A percentile compares a stretch with the other conserved stretches of the same genome.
phyloP scores from a whole-genome alignment of 73 alveolate genomes.

The Stentor roeselii region DNA sequence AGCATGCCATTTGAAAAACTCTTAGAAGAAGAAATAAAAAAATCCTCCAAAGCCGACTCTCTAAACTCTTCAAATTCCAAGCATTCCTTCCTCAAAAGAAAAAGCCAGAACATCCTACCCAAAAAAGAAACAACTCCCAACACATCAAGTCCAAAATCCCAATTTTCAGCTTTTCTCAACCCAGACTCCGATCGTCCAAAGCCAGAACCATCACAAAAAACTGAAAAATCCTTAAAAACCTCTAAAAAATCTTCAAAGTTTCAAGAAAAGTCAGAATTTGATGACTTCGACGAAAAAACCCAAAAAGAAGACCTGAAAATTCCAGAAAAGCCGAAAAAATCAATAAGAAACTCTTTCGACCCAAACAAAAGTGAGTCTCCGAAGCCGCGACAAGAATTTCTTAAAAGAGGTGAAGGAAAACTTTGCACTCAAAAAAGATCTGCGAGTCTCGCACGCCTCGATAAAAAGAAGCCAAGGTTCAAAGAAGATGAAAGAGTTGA shows the following conservation, averaged over 20 bases:
- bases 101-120: not conserved
- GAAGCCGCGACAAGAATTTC: no score
- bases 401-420: not conserved
- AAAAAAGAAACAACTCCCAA: slow-evolving; percentile 8
- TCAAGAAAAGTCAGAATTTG: not conserved
- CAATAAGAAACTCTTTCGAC: not conserved
- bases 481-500: no score
- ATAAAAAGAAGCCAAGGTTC: no score
- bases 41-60: not conserved
- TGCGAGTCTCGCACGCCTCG: no score
- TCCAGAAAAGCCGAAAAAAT: not conserved
- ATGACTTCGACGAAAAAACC: not conserved
- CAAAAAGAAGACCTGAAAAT: not conserved
- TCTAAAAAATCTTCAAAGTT: not conserved
- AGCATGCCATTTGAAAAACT: slow-evolving; percentile 15
- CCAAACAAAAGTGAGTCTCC: no score
- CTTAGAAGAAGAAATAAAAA: not conserved
- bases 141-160: no score
- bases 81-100: slow-evolving; percentile 17
- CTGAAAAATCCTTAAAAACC: not conserved
- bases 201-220: not conserved
- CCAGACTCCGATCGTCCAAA: not conserved
- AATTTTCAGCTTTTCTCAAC: not conserved
- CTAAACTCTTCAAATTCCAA: not conserved
- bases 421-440: not conserved